phyloP scores from a whole-genome alignment of 164 flowering plant genomes.

The Vitis riparia region DNA sequence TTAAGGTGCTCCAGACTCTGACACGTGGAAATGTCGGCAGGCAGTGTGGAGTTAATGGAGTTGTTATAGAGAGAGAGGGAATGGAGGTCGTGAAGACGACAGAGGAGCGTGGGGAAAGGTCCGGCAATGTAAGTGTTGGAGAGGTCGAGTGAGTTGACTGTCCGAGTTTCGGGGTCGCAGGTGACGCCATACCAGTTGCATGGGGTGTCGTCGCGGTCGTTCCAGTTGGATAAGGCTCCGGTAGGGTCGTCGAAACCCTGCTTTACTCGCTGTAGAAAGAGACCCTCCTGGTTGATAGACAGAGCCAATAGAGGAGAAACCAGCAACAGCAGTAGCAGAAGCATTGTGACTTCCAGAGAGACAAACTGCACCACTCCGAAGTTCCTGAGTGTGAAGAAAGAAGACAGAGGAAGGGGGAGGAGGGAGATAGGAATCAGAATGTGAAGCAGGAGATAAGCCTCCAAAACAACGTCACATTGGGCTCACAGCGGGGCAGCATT shows the following conservation, averaged over 20 bases:
- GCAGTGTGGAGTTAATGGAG: constrained; percentile 64
- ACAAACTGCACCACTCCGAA: neutral
- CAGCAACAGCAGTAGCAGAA: neutral
- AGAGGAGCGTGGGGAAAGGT: constrained; percentile 65
- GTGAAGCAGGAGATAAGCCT: too few relatives aligned
- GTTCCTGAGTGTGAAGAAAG: neutral
- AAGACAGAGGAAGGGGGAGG: too few relatives aligned
- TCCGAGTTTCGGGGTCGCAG: constrained; percentile 43
- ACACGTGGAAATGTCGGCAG: constrained; percentile 48
- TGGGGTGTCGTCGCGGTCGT: constrained; percentile 44
- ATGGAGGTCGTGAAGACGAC: constrained; percentile 56
- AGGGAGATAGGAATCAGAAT: too few relatives aligned
- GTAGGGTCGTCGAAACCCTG: constrained; percentile 61
- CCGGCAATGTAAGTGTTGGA: constrained; percentile 54
- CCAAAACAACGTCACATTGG: too few relatives aligned
- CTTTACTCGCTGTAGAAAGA: constrained; percentile 54
- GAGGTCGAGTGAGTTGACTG: constrained; percentile 67
- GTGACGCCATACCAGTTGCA: constrained; percentile 75
- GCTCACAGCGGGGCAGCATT: too few relatives aligned
- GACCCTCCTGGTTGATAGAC: constrained; percentile 74
- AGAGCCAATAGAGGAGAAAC: constrained; percentile 1
- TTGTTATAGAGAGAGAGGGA: constrained; percentile 65
- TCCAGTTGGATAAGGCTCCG: constrained; percentile 59
- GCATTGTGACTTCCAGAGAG: constrained; percentile 14
- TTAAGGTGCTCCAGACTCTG: constrained; percentile 46